These are phyloP conservation scores for Ustilago loliicola DNA, from an alignment of 1,284 basidiomycete genomes.

Conservation along the genomic window DNA sequence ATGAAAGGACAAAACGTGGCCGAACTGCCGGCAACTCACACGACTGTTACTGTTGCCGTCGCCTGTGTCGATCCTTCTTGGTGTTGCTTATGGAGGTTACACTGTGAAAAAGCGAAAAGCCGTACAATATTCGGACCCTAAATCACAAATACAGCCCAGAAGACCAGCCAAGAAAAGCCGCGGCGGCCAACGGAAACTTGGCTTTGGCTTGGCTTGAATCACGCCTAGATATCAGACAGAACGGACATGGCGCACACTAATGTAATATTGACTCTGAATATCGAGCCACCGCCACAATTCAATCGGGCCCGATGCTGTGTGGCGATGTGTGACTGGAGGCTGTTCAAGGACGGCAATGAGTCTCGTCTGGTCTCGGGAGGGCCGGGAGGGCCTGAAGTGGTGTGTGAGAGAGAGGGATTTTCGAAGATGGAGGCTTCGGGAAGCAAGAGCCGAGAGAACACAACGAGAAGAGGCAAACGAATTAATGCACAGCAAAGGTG, in stretches of 20 bases:
- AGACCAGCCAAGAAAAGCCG: conserved; percentile 7
- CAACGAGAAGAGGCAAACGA: background rate
- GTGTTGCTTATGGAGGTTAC: conserved; percentile 1
- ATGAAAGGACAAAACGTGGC: too few relatives aligned
- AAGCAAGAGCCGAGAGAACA: conserved; percentile 1
- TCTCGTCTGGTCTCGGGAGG: background rate
- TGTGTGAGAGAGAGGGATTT: background rate
- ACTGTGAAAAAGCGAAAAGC: background rate
- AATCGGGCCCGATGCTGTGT: background rate
- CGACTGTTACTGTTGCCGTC: too few relatives aligned
- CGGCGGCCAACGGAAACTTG: background rate
- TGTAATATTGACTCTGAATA: background rate
- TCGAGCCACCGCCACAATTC: background rate
- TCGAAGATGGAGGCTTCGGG: background rate
- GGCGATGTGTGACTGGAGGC: background rate
- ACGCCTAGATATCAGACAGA: too few relatives aligned
- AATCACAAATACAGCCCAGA: too few relatives aligned
- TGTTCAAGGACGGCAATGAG: background rate
- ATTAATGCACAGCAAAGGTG: background rate
- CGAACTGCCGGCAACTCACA: too few relatives aligned
- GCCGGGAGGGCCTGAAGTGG: background rate
- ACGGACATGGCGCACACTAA: too few relatives aligned
- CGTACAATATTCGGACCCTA: too few relatives aligned
- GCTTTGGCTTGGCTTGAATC: background rate
- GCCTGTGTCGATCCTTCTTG: background rate